A percentile compares a stretch with the other conserved stretches of the same genome.
Conservation (phyloP, 352 stramenopile species). For the Aphanomyces euteiches region DNA sequence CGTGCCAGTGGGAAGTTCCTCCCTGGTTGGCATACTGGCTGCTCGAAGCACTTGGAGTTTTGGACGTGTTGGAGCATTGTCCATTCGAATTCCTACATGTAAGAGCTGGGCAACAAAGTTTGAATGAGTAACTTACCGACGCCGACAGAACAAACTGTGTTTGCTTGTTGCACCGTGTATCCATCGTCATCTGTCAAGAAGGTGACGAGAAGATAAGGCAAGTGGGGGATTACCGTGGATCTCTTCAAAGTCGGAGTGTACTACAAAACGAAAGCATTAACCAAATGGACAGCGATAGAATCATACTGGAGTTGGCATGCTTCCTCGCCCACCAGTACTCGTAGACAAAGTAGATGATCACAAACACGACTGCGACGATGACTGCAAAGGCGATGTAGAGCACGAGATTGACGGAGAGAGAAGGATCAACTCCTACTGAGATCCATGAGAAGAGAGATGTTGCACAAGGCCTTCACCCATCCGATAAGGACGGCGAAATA, state of each 20-base stretch:
- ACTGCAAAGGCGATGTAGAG: background rate
- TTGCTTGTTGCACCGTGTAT: conserved; percentile 13
- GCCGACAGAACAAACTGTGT: conserved; percentile 28
- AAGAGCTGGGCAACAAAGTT: background rate
- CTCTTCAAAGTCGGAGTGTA: conserved; percentile 12
- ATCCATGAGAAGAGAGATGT: too few relatives aligned
- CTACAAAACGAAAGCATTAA: background rate
- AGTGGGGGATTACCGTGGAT: background rate
- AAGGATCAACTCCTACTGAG: background rate
- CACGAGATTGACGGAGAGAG: background rate
- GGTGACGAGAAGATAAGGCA: too few relatives aligned
- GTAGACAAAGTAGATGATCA: conserved; percentile 15
- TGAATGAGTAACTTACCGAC: background rate
- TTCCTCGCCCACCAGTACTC: conserved; percentile 16
- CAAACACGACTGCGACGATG: background rate
- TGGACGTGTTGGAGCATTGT: conserved; percentile 22
- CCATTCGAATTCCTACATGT: conserved; percentile 26
- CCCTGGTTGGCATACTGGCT: background rate
- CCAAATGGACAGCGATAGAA: background rate
- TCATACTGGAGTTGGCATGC: background rate
- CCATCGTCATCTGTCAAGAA: conserved; percentile 14
- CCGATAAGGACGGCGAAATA: too few relatives aligned
- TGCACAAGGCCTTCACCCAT: too few relatives aligned
- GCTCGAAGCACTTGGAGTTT: conserved; percentile 19
- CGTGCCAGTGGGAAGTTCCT: conserved; percentile 1